Evolutionary conservation across 352 stramenopile species (phyloP).

Genomic region (Aphanomyces cochlioides): DNA sequence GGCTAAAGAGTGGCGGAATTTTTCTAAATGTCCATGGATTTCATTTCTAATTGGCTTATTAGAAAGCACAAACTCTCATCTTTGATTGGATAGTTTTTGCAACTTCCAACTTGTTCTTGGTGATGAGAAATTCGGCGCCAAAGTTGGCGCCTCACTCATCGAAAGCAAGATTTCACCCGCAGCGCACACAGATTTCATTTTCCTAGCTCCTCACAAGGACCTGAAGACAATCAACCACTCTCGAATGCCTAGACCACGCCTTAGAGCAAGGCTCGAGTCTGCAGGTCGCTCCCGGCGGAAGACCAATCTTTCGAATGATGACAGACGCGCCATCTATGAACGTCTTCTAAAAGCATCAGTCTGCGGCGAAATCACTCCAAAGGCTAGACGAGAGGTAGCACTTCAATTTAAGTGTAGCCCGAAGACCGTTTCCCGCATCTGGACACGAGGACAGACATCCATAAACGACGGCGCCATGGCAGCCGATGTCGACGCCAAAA

Average conservation of each 20-base stretch:
- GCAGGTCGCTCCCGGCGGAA: not conserved
- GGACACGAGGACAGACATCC: not conserved
- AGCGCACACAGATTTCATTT: not conserved
- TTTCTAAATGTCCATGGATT: not conserved
- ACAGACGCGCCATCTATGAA: not conserved
- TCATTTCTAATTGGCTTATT: not conserved
- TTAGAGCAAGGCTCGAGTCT: not conserved
- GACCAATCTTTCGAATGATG: not conserved
- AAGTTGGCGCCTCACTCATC: not conserved
- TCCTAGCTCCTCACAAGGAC: not conserved
- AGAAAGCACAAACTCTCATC: not conserved
- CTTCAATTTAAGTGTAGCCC: not conserved
- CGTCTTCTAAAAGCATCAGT: not conserved
- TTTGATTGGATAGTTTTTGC: not conserved
- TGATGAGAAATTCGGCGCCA: not conserved
- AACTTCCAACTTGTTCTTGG: not conserved
- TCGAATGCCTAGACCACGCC: not conserved
- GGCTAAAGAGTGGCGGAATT: not conserved
- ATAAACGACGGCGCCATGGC: not conserved
- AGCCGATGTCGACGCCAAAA: not conserved
- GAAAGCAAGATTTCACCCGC: not conserved
- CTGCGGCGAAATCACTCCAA: not conserved
- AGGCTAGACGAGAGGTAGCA: not conserved
- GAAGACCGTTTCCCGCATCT: not conserved
- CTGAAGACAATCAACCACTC: not conserved